A percentile compares a stretch with the other conserved stretches of the same genome.
Evolutionary conservation across 139 green algal genomes (phyloP).

Genomic region (Tetraselmis chui): DNA sequence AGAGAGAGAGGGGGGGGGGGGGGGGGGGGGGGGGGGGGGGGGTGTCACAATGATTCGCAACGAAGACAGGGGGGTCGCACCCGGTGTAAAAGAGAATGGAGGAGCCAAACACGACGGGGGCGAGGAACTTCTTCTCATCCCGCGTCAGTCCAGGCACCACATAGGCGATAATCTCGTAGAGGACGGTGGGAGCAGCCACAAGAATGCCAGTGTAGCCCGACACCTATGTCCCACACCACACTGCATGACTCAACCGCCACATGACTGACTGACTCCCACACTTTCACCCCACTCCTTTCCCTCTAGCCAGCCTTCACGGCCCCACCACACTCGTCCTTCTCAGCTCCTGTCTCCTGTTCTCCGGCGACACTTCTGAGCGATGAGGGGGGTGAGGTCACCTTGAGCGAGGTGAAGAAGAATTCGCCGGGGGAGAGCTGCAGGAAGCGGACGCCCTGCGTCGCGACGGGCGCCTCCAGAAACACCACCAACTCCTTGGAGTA

Average conservation of each 20-base stretch:
- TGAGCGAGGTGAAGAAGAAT: slow-evolving; percentile 99
- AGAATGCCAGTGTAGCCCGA: slow-evolving; percentile 91
- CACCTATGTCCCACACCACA: no score
- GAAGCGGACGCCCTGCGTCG: slow-evolving; percentile 84
- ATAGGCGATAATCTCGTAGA: slow-evolving; percentile 97
- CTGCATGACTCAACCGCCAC: no score
- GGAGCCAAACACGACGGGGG: slow-evolving; percentile 88
- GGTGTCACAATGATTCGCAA: slow-evolving; percentile 2
- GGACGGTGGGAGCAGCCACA: slow-evolving; percentile 77
- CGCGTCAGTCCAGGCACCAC: slow-evolving; percentile 90
- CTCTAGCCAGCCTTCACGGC: no score
- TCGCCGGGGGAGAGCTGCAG: slow-evolving; percentile 95
- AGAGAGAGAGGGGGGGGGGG: no score
- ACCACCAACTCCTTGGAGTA: slow-evolving; percentile 79
- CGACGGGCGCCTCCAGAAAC: slow-evolving; percentile 93
- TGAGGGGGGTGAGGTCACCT: no score
- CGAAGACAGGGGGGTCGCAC: slow-evolving; percentile 14
- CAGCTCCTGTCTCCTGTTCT: no score
- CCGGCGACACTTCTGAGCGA: no score
- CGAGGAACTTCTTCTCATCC: slow-evolving; percentile 81
- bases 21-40: background rate
- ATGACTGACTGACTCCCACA: no score
- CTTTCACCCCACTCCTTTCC: no score
- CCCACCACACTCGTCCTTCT: no score
- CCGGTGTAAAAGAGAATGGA: slow-evolving; percentile 94